Percentiles rank a stretch among this genome's conserved stretches.
These are phyloP conservation scores for Curvularia hawaiiensis DNA, from an alignment of 2,329 filamentous ascomycete species.

Conservation along the genomic window DNA sequence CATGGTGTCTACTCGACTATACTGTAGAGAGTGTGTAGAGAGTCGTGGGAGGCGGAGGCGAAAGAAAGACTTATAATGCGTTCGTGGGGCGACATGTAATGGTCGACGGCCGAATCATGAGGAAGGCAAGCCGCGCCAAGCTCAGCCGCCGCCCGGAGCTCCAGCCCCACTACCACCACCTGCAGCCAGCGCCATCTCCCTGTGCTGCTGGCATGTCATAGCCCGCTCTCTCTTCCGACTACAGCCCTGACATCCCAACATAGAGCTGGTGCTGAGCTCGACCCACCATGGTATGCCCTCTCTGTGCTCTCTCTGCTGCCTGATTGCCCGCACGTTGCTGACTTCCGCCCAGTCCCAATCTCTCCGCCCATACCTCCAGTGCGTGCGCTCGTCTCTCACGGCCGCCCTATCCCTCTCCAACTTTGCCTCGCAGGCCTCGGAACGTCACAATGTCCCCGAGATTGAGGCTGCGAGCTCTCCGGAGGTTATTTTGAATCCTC, in stretches of 20 bases:
- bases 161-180: constrained; percentile 32
- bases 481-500: constrained; percentile 88
- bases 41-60: constrained; percentile 12
- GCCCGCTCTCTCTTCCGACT: constrained; percentile 20
- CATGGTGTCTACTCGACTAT: constrained; percentile 33
- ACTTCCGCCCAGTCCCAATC: constrained; percentile 78
- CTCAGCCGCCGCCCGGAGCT: constrained; percentile 29
- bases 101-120: constrained; percentile 35
- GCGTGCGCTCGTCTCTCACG: constrained; percentile 91
- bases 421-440: constrained; percentile 95
- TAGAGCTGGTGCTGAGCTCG: constrained; percentile 27
- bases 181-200: constrained; percentile 31
- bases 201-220: constrained; percentile 42
- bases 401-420: constrained; percentile 93
- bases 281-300: constrained; percentile 36
- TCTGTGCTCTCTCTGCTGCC: neutral
- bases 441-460: constrained; percentile 97
- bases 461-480: constrained; percentile 92
- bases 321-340: constrained; percentile 23
- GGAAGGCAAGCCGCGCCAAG: constrained; percentile 29
- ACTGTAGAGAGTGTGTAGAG: constrained; percentile 2
- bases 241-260: constrained; percentile 23
- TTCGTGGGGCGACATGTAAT: constrained; percentile 40
- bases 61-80: constrained; percentile 22
- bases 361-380: constrained; percentile 93